Evolutionary conservation across 2,329 filamentous ascomycete genomes (phyloP).

Genomic region (Hypocrella siamensis): DNA sequence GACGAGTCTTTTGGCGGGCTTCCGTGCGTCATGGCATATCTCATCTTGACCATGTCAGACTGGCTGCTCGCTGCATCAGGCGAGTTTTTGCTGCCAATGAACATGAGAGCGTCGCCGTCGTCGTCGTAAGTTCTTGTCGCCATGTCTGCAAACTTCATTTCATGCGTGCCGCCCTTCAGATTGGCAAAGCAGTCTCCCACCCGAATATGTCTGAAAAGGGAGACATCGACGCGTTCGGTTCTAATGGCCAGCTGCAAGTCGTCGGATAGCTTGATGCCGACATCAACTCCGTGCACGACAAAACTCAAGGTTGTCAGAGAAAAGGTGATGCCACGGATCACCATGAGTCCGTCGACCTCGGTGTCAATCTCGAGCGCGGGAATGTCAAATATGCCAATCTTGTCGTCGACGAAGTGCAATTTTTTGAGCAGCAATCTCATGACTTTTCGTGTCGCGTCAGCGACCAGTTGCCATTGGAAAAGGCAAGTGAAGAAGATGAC

Average conservation of each 20-base stretch:
- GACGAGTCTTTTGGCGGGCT: conserved; percentile 2
- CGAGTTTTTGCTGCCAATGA: background rate
- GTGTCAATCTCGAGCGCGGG: conserved; percentile 3
- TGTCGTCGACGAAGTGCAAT: conserved; percentile 5
- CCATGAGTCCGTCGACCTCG: conserved; percentile 3
- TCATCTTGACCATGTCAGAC: conserved; percentile 1
- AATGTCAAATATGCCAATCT: conserved; percentile 3
- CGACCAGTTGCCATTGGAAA: background rate
- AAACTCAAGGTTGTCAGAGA: conserved; percentile 3
- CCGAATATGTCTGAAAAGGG: conserved; percentile 2
- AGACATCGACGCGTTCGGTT: conserved; percentile 2
- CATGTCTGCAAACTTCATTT: conserved; percentile 1
- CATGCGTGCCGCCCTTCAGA: conserved; percentile 2
- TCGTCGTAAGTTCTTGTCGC: background rate
- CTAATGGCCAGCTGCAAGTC: conserved; percentile 3
- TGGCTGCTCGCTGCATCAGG: background rate
- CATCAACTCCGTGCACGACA: conserved; percentile 3
- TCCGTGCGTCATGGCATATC: conserved; percentile 3
- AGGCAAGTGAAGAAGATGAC: conserved; percentile 2
- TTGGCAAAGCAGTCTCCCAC: conserved; percentile 4
- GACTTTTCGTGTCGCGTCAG: background rate
- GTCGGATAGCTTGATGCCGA: conserved; percentile 3
- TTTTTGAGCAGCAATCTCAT: conserved; percentile 2
- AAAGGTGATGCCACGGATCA: conserved; percentile 2
- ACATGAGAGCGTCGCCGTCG: background rate